Evolutionary conservation across 1,284 basidiomycete species (phyloP), one percentile per base, ranked within the genome.

Genomic region (Rhodotorula sp.): DNA sequence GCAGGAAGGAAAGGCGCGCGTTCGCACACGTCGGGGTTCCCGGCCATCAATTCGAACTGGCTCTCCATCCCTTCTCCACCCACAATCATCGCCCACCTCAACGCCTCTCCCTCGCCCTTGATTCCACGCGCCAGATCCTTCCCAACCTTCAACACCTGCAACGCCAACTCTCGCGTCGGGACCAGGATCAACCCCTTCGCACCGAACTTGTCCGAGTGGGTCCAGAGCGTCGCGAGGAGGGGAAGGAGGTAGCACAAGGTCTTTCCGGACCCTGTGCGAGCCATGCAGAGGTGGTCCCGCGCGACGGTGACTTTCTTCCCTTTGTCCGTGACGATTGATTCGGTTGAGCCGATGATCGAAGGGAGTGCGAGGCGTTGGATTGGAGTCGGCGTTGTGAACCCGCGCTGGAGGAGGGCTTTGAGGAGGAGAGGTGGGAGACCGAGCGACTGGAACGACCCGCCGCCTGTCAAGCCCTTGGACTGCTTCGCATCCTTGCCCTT

Each of bases 271-370:
- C 96, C 96, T 1, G 96, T 99, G 26, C 96, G 86, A 30, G 96
- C 95, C 96, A 99, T 99, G 63, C 93, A 96, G 26, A 99, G 91
- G 15, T 99, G 88, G 81, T 99, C 96, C 61, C 92, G 84, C 4
- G 94, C 92, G 52, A 73, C 71, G 24, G 65, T 60, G 40, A 73
- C 54, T 62, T 71, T 73, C 46, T 69, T 69, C 30, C 74, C 74
- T 26, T 59, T 48, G 48, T 70, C 68, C 8, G 74, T 68, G 13
- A 71, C 65, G 64, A 75, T 62, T n/a, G 62, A 67, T 34, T 75
- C 73, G 52, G 96, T 94, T 59, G 86, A 87, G 8, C 89, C 81
- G 46, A 99, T 86, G 54, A 98, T 86, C 40, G 88, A 83, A 0
- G 96, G 96, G 62, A 99, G 91, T 5, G 94, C 85, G 24, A 91